Base-by-base conservation (phyloP, 805 yeast species). In the Pichia kluyveri region DNA sequence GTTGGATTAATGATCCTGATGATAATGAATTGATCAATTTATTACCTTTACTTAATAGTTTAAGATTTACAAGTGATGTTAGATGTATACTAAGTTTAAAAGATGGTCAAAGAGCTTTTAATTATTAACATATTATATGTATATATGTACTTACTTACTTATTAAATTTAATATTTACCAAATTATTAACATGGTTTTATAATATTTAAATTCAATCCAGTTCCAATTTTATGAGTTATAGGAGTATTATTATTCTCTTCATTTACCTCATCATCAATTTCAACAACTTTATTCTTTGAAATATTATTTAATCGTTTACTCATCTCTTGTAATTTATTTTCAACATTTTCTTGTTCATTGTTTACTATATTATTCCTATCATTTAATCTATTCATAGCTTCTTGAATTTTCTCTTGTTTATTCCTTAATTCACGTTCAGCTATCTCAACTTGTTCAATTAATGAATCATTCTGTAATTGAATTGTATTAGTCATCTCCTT, bases 1-100 rank as follows among this genome's bases (percentile, higher is more conserved):
- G 99, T 42, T 93, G 99, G 99, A 88, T 93, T 53, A 87, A 86
- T 60, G 99, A 93, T 65, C 96, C 95, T n/a, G 77, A 83, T 37
- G 99, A 93, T 60, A 71, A 82, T 23, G 96, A 88, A 58, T 69
- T 93, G 50, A 69, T 93, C 65, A 82, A 88, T 57, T 67, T 93
- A 45, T 64, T 93, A 40, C 98, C 99, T 1, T 68, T 93, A 59
- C 67, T 88, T 40, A 77, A 81, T 57, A 82, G 91, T 28, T 66
- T 93, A 58, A 73, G 96, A 49, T 77, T 79, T 53, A 80, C 91
- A 28, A 80, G 88, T 9, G 99, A 91, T 64, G 96, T 91, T 23
- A 70, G 97, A 54, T 77, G 77, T 36, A 69, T 91, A 2, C 68
- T 91, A 47, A 79, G 95, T 8, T 70, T 91, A 54, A 82, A 86